Conservation (phyloP, 768 basidiomycete species). For the Hericium rajendrae region DNA sequence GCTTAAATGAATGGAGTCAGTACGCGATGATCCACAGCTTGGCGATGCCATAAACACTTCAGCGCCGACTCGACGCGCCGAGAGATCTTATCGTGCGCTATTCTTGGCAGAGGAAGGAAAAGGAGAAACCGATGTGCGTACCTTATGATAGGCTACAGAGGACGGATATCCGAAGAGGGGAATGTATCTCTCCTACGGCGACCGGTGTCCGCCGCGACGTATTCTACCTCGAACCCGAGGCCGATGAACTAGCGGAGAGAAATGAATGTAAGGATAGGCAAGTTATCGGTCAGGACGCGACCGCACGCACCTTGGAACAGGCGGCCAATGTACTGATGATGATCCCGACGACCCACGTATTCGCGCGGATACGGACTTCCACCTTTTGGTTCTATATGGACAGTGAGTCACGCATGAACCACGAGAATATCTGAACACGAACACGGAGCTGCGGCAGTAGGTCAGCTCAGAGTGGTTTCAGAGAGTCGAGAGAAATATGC, state of each 20-base stretch:
- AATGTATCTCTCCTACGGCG: constrained; percentile 1
- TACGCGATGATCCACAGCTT: too few relatives aligned
- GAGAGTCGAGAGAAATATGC: too few relatives aligned
- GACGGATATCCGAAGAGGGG: neutral
- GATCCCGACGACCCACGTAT: constrained; percentile 26
- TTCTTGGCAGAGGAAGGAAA: too few relatives aligned
- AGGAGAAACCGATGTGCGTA: neutral
- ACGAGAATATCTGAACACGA: neutral
- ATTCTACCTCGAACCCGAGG: neutral
- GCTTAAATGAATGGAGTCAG: too few relatives aligned
- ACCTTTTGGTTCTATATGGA: constrained; percentile 18
- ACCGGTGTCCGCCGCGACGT: constrained; percentile 2
- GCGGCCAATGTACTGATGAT: constrained; percentile 14
- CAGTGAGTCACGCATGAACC: neutral
- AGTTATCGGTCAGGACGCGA: neutral
- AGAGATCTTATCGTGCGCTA: too few relatives aligned
- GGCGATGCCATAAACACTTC: too few relatives aligned
- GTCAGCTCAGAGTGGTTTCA: too few relatives aligned
- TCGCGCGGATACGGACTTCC: constrained; percentile 18
- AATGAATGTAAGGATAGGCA: neutral
- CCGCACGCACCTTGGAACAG: neutral
- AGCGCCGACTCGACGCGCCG: too few relatives aligned
- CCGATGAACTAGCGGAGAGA: constrained; percentile 2
- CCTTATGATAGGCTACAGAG: neutral
- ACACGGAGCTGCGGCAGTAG: neutral